These are phyloP conservation scores for Rhinocladiella similis DNA, from an alignment of 2,329 filamentous ascomycete species.

Conservation along the genomic window DNA sequence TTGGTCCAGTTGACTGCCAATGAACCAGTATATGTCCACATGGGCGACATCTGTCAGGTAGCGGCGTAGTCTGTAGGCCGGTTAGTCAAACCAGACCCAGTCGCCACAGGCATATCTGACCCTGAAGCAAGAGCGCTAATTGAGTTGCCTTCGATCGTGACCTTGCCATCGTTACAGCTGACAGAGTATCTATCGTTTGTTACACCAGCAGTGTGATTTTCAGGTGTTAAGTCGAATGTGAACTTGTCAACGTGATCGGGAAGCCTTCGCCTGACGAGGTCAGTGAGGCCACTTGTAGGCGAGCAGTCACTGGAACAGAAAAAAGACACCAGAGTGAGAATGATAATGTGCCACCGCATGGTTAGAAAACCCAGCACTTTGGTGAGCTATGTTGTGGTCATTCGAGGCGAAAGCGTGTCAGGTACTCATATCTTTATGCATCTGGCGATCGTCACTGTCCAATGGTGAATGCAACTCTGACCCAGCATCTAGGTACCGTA, in stretches of 20 bases:
- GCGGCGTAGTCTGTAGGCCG: background rate
- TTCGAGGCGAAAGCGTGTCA: too few relatives aligned
- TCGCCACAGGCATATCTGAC: background rate
- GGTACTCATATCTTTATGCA: too few relatives aligned
- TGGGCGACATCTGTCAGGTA: constrained; percentile 43
- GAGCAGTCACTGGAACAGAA: background rate
- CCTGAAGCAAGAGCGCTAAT: constrained; percentile 2
- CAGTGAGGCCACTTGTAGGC: background rate
- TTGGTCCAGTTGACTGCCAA: constrained; percentile 43
- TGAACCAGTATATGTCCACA: constrained; percentile 51
- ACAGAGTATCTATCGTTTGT: background rate
- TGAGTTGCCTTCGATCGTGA: background rate
- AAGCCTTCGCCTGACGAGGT: constrained; percentile 2
- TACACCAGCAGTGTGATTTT: background rate
- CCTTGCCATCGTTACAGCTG: background rate
- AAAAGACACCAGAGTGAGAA: background rate
- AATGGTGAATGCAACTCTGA: too few relatives aligned
- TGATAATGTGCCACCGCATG: background rate
- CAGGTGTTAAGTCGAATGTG: background rate
- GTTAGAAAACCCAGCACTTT: too few relatives aligned
- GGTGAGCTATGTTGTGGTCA: too few relatives aligned
- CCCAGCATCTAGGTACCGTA: too few relatives aligned
- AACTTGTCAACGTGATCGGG: background rate
- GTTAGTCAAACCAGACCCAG: background rate
- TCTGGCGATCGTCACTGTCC: too few relatives aligned